Percentiles rank a stretch among this genome's conserved stretches.
phyloP scores from a whole-genome alignment of 805 yeast species.

The Candida glaebosa region DNA sequence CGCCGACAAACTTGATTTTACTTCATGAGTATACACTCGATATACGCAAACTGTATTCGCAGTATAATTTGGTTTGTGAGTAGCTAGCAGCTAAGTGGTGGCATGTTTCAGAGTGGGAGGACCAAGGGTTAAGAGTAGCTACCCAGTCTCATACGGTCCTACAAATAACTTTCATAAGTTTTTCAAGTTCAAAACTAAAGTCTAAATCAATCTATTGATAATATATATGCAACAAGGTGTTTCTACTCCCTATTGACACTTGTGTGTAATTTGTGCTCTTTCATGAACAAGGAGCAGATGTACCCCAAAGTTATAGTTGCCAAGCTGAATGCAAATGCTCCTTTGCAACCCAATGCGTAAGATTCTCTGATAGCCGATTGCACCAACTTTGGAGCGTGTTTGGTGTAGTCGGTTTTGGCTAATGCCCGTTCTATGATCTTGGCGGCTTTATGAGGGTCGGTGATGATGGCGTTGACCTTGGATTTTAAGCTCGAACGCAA shows the following conservation, averaged over 20 bases:
- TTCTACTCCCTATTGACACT: slow-evolving; percentile 41
- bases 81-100: no score
- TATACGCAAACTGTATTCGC: no score
- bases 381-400: slow-evolving; percentile 51
- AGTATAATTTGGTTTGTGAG: no score
- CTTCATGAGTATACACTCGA: no score
- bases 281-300: slow-evolving; percentile 43
- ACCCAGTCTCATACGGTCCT: no score
- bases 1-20: no score
- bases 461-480: slow-evolving; percentile 16
- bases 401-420: slow-evolving; percentile 53
- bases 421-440: slow-evolving; percentile 50
- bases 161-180: no score
- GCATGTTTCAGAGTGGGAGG: no score
- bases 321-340: slow-evolving; percentile 50
- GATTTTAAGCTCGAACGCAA: slow-evolving; percentile 25
- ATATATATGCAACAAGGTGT: no score
- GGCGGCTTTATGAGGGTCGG: slow-evolving; percentile 34
- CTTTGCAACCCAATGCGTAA: slow-evolving; percentile 51
- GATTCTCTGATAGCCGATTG: slow-evolving; percentile 44
- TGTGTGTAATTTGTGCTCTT: slow-evolving; percentile 56
- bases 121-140: no score
- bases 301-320: slow-evolving; percentile 38
- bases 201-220: no score
- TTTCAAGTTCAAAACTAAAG: no score